These are phyloP conservation scores for Sarocladiaceae sp. DNA, from an alignment of 2,329 filamentous ascomycete genomes.

Conservation along the genomic window DNA sequence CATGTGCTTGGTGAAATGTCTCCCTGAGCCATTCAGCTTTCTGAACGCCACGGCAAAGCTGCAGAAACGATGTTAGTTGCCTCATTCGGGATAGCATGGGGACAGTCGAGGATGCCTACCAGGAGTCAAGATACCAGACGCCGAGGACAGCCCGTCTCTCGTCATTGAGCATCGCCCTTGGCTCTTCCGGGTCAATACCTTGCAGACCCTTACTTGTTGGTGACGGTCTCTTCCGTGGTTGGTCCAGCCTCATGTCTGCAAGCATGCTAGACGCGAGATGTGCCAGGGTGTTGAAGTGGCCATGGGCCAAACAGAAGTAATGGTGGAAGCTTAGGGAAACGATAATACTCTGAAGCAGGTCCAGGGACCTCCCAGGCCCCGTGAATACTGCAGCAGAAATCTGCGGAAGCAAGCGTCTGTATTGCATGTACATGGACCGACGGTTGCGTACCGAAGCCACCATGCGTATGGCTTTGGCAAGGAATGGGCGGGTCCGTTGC, in stretches of 20 bases:
- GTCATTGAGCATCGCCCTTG: conserved; percentile 12
- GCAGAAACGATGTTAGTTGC: conserved; percentile 5
- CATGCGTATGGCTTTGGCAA: conserved; percentile 13
- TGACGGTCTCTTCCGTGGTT: conserved; percentile 8
- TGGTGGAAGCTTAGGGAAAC: conserved; percentile 14
- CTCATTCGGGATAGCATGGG: background rate
- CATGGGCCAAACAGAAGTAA: conserved; percentile 15
- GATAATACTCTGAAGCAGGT: conserved; percentile 13
- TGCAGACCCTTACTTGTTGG: conserved; percentile 10
- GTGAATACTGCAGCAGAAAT: conserved; percentile 12
- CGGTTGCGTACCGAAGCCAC: conserved; percentile 13
- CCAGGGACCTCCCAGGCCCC: conserved; percentile 11
- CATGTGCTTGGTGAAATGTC: conserved; percentile 14
- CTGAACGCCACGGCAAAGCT: conserved; percentile 12
- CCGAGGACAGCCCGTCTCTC: conserved; percentile 13
- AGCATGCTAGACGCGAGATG: conserved; percentile 14
- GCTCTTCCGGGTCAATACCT: conserved; percentile 7
- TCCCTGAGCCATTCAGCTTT: conserved; percentile 12
- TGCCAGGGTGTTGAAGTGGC: conserved; percentile 11
- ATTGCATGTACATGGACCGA: conserved; percentile 13
- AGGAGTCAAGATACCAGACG: conserved; percentile 14
- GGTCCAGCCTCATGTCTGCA: conserved; percentile 13
- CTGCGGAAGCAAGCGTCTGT: conserved; percentile 10
- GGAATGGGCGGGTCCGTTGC: conserved; percentile 13
- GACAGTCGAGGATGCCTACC: conserved; percentile 8